These are phyloP conservation scores for Crotalaria pallida DNA, from an alignment of 306 rosid genomes.

Conservation along the genomic window DNA sequence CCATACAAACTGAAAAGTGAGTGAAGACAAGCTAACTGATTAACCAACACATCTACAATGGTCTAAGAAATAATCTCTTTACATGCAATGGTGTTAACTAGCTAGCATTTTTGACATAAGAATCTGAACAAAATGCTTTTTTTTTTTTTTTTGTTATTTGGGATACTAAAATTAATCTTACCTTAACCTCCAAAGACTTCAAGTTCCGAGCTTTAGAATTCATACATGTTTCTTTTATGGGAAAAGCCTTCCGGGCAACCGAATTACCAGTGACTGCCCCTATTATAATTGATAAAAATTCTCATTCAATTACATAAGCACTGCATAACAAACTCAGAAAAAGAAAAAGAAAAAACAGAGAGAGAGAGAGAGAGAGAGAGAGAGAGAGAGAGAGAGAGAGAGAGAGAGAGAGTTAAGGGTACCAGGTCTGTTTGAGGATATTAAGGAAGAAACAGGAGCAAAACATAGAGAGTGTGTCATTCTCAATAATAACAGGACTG, in stretches of 20 bases:
- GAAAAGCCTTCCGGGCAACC: constrained; percentile 43
- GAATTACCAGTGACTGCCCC: constrained; percentile 43
- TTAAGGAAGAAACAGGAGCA: constrained; percentile 54
- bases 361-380: neutral
- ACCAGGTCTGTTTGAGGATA: constrained; percentile 71
- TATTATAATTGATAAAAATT: constrained; percentile 14
- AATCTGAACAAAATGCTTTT: neutral
- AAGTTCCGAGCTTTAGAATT: constrained; percentile 50
- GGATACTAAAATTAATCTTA: constrained; percentile 24
- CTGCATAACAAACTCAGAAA: too few relatives aligned
- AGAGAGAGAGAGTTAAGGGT: neutral
- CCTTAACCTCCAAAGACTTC: constrained; percentile 75
- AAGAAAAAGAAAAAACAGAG: neutral
- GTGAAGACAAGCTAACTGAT: neutral
- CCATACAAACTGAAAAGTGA: neutral
- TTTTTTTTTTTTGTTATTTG: neutral
- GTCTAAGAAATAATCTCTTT: neutral
- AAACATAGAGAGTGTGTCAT: constrained; percentile 60
- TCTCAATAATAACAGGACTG: constrained; percentile 9
- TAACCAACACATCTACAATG: neutral
- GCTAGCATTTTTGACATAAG: neutral
- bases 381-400: neutral
- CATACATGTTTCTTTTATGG: constrained; percentile 44
- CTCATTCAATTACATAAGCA: constrained; percentile 1
- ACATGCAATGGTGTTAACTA: too few relatives aligned